These are phyloP conservation scores for Hibiscus tridactylites DNA, from an alignment of 345 rosid genomes.

Conservation along the genomic window DNA sequence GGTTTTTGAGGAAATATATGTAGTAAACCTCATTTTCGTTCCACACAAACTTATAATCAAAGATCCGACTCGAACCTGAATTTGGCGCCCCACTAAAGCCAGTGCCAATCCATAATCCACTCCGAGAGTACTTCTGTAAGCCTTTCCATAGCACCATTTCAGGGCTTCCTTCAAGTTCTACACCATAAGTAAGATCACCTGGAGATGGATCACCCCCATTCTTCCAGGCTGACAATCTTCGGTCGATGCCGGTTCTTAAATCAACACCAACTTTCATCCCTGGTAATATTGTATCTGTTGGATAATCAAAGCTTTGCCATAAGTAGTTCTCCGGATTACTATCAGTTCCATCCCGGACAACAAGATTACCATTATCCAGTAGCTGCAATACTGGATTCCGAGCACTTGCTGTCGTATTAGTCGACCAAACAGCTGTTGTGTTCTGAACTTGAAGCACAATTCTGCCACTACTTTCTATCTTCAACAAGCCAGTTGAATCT, in stretches of 20 bases:
- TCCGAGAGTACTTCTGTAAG: neutral
- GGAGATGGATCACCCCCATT: conserved; percentile 11
- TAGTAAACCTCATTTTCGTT: conserved; percentile 24
- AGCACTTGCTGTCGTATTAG: neutral
- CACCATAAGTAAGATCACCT: neutral
- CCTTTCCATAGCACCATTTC: conserved; percentile 14
- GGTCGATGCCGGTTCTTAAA: neutral
- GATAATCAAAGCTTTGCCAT: conserved; percentile 56
- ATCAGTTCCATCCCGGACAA: conserved; percentile 18
- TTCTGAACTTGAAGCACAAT: conserved; percentile 5
- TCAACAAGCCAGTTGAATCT: neutral
- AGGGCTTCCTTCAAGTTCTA: neutral
- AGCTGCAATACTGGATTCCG: conserved; percentile 5
- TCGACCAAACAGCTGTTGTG: neutral
- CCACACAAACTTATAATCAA: conserved; percentile 22
- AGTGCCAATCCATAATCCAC: conserved; percentile 47
- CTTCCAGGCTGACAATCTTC: conserved; percentile 8
- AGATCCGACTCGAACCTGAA: neutral
- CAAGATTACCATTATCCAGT: conserved; percentile 29
- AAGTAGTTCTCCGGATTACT: conserved; percentile 1
- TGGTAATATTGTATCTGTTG: conserved; percentile 33
- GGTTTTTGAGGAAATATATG: conserved; percentile 14
- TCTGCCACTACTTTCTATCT: neutral
- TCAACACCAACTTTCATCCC: conserved; percentile 37
- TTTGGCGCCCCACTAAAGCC: conserved; percentile 26